Percentiles rank a stretch among this genome's conserved stretches.
These are phyloP conservation scores for Gaeumannomyces tritici DNA, from an alignment of 2,329 filamentous ascomycete species.

Conservation along the genomic window DNA sequence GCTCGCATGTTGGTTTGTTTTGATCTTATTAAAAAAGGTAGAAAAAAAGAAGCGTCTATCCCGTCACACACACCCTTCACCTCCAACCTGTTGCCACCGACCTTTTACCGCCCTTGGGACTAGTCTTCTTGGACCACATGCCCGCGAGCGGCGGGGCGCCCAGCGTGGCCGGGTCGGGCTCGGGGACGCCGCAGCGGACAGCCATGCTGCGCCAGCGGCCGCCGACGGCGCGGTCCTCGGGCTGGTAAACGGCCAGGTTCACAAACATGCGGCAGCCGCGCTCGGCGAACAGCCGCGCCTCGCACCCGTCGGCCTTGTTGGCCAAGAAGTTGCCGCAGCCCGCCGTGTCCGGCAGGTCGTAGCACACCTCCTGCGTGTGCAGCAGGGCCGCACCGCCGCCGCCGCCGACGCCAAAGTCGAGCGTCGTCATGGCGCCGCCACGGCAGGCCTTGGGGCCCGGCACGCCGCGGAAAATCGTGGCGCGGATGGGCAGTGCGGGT, in stretches of 20 bases:
- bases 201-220: constrained; percentile 24
- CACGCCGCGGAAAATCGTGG: constrained; percentile 30
- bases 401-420: constrained; percentile 15
- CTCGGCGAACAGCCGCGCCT: constrained; percentile 25
- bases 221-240: constrained; percentile 21
- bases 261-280: constrained; percentile 20
- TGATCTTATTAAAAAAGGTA: too few relatives aligned
- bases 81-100: background rate
- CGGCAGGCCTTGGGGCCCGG: constrained; percentile 26
- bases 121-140: constrained; percentile 8
- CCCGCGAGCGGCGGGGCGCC: constrained; percentile 15
- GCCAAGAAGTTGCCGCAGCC: constrained; percentile 25
- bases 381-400: constrained; percentile 12
- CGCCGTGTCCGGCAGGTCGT: constrained; percentile 21
- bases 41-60: too few relatives aligned
- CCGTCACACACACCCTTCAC: too few relatives aligned
- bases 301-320: constrained; percentile 25
- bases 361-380: constrained; percentile 19
- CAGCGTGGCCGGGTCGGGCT: constrained; percentile 12
- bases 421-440: constrained; percentile 15
- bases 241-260: constrained; percentile 26
- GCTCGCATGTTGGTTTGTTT: too few relatives aligned
- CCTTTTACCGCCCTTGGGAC: constrained; percentile 6
- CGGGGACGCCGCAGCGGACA: constrained; percentile 21
- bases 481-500: constrained; percentile 34